Conservation (phyloP, 225 moss, liverwort and hornwort genomes). For the Anthoceros angustus region DNA sequence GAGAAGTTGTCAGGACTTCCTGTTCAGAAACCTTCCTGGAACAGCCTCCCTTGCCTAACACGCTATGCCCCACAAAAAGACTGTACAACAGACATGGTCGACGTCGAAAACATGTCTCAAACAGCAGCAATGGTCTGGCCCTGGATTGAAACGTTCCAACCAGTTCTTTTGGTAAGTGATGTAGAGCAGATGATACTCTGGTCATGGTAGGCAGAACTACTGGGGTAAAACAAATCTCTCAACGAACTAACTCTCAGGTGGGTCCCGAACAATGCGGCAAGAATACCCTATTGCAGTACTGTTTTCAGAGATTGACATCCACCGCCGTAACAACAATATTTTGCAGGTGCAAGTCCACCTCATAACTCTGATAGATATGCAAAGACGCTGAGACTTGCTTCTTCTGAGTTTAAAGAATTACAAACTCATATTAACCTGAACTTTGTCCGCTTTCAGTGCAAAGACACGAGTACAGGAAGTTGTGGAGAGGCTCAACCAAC, state of each 20-base stretch:
- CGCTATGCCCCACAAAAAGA: slow-evolving; percentile 8
- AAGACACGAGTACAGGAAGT: slow-evolving; percentile 19
- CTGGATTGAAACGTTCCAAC: slow-evolving; percentile 17
- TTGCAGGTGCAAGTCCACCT: slow-evolving; percentile 13
- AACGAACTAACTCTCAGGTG: slow-evolving; percentile 5
- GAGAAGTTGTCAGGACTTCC: slow-evolving; percentile 14
- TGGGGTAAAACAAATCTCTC: neutral
- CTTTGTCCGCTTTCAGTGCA: slow-evolving; percentile 7
- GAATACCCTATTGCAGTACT: slow-evolving; percentile 16
- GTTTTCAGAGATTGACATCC: slow-evolving; percentile 18
- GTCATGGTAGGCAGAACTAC: neutral
- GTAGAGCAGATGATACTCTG: neutral
- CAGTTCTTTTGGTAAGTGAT: slow-evolving; percentile 19
- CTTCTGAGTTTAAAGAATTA: neutral
- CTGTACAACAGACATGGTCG: slow-evolving; percentile 6
- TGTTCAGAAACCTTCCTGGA: slow-evolving; percentile 9
- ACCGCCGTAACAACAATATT: slow-evolving; percentile 16
- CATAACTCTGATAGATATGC: neutral
- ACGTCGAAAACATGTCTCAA: slow-evolving; percentile 18
- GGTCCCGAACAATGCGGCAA: slow-evolving; percentile 26
- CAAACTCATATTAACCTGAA: neutral
- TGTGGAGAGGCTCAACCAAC: slow-evolving; percentile 17
- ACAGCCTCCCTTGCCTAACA: slow-evolving; percentile 13
- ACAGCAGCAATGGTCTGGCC: slow-evolving; percentile 19
- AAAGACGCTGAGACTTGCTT: neutral